Base-by-base conservation (phyloP, 345 rosid genomes). In the Melastoma malabathricum region DNA sequence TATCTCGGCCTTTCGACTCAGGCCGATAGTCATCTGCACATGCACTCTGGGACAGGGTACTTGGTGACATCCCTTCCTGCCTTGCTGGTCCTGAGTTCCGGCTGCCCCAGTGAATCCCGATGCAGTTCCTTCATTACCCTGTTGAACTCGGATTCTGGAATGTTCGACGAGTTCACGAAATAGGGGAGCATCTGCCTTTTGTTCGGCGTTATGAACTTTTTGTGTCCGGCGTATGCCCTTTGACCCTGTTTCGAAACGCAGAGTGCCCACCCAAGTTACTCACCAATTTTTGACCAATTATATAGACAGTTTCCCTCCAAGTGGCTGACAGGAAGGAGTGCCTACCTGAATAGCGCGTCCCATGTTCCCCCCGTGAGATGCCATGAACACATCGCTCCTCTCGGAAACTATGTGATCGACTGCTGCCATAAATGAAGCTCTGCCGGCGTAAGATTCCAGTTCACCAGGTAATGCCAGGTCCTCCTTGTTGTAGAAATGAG, bases 341-440 rank as follows among this genome's bases (percentile, higher is more conserved):
- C 13, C 47, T 65, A 83, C 94, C 96, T 87, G 98, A 63, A 88
- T 69, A 1, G 94, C 83, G 4, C 81, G 99, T 18, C 95, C 97
- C 97, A 92, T 92, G 56, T 92, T 92, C 61, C 98, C 98, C 44
- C 98, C 98, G 27, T 88, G 97, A 60, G 98, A 92, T 52, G 98
- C 83, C 97, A 92, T 83, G 72, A 92, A 92, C 61, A 88, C 94
- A 51, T 92, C 90, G 48, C 99, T 88, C 51, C 69, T 73, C 58
- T 74, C 84, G 0, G 94, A 83, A 34, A 93, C 94, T 59, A 93
- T 65, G 39, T 71, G 83, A 67, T 93, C 97, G 4, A 88, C 70
- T 10, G 99, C 95, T 52, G 99, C 97, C 94, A 93, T 69, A 14
- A 72, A 44, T 0, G 98, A 92, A 41, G 95, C 95, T 70, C 65